Conservation (phyloP, 2,329 filamentous ascomycete genomes). For the Aspergillus sp. region DNA sequence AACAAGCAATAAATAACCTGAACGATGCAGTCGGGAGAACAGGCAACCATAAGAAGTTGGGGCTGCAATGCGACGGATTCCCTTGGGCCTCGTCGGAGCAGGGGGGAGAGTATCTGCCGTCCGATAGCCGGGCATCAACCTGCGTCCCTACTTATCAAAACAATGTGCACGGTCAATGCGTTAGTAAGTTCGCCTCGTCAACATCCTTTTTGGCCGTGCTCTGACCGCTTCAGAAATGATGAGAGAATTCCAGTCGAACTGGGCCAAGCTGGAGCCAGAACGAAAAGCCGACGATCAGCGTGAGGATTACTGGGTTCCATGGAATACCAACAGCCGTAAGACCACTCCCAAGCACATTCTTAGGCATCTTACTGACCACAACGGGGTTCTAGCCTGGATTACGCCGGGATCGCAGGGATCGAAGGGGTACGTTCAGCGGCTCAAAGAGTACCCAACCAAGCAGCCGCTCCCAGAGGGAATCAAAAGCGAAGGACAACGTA, state of each 20-base stretch:
- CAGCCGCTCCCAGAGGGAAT: neutral
- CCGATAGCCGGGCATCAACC: neutral
- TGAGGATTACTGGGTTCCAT: neutral
- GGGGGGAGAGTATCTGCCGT: neutral
- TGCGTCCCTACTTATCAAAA: too few relatives aligned
- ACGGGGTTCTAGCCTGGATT: neutral
- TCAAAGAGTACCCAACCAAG: neutral
- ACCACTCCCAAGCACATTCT: neutral
- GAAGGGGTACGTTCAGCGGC: neutral
- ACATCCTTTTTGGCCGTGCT: too few relatives aligned
- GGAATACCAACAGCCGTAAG: neutral
- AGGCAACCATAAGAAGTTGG: neutral
- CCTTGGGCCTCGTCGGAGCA: constrained; percentile 1
- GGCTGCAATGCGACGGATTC: neutral
- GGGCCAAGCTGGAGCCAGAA: neutral
- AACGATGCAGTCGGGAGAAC: too few relatives aligned
- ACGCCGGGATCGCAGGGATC: neutral
- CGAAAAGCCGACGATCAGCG: neutral
- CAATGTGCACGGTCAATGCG: too few relatives aligned
- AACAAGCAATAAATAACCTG: too few relatives aligned
- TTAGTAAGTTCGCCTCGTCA: too few relatives aligned
- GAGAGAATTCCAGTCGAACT: neutral
- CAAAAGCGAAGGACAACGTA: too few relatives aligned
- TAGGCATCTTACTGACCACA: neutral
- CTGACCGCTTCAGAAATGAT: neutral